Evolutionary conservation across 495 filamentous ascomycete genomes (phyloP).

Genomic region (Lasiosphaeria ovina): DNA sequence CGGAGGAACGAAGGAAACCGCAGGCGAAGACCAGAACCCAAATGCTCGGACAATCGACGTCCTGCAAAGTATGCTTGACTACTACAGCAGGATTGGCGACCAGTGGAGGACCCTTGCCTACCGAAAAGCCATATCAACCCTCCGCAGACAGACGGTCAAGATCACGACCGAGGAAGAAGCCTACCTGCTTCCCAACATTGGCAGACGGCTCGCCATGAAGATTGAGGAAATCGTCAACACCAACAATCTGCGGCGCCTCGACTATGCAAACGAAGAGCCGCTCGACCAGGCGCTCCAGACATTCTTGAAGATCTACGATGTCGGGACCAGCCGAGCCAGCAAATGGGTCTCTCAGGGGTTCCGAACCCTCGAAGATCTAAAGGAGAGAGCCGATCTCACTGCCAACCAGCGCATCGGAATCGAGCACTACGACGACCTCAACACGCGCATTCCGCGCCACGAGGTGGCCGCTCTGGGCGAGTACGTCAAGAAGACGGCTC

Average conservation of each 20-base stretch:
- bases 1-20: slow-evolving; percentile 37
- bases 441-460: slow-evolving; percentile 72
- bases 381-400: slow-evolving; percentile 61
- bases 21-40: slow-evolving; percentile 39
- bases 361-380: slow-evolving; percentile 71
- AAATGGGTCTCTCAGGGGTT: slow-evolving; percentile 79
- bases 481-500: slow-evolving; percentile 62
- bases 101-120: slow-evolving; percentile 80
- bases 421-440: slow-evolving; percentile 79
- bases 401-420: slow-evolving; percentile 76
- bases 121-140: slow-evolving; percentile 71
- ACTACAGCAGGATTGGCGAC: slow-evolving; percentile 73
- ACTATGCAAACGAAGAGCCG: slow-evolving; percentile 62
- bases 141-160: slow-evolving; percentile 64
- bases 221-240: slow-evolving; percentile 88
- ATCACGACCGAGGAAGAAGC: slow-evolving; percentile 72
- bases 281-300: slow-evolving; percentile 59
- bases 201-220: slow-evolving; percentile 73
- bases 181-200: slow-evolving; percentile 65
- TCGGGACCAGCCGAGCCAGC: slow-evolving; percentile 65
- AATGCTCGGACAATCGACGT: slow-evolving; percentile 75
- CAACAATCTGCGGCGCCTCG: slow-evolving; percentile 69
- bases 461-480: slow-evolving; percentile 72
- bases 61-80: slow-evolving; percentile 78
- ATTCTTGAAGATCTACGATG: slow-evolving; percentile 81